A percentile compares a stretch with the other conserved stretches of the same genome.
These are phyloP conservation scores for Fusarium albidum DNA, from an alignment of 2,329 filamentous ascomycete genomes.

Conservation along the genomic window DNA sequence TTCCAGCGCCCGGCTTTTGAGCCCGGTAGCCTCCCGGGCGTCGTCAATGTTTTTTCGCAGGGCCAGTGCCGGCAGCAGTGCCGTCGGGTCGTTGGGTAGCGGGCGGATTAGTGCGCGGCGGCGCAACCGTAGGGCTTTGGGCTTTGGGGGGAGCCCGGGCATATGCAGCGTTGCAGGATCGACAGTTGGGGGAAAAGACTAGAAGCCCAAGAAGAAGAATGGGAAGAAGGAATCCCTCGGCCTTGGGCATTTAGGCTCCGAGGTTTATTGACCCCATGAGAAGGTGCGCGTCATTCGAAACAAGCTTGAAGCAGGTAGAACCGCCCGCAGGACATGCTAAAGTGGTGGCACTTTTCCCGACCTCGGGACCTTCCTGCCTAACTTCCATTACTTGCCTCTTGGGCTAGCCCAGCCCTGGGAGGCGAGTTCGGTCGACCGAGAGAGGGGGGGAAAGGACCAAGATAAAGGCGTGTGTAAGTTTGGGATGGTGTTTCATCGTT, in stretches of 20 bases:
- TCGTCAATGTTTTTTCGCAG: slow-evolving; percentile 2
- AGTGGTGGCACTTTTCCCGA: too few species aligned
- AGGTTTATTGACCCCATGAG: slow-evolving; percentile 2
- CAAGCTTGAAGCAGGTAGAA: background rate
- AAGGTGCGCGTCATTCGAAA: too few species aligned
- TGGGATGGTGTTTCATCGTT: slow-evolving; percentile 31
- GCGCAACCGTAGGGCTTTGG: too few species aligned
- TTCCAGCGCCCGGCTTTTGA: background rate
- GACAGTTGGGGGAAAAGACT: slow-evolving; percentile 1
- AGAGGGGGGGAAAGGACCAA: too few species aligned
- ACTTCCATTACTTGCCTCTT: too few species aligned
- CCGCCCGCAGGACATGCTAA: too few species aligned
- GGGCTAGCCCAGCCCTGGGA: slow-evolving; percentile 13
- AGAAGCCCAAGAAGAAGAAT: too few species aligned
- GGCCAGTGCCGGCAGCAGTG: slow-evolving; percentile 33
- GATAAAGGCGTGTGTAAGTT: slow-evolving; percentile 26
- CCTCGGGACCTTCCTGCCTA: background rate
- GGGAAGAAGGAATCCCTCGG: slow-evolving; percentile 8
- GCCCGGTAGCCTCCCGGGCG: background rate
- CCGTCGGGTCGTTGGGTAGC: too few species aligned
- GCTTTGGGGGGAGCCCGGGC: too few species aligned
- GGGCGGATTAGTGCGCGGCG: too few species aligned
- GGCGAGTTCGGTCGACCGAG: slow-evolving; percentile 18
- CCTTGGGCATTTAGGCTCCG: slow-evolving; percentile 22
- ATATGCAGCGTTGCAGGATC: slow-evolving; percentile 27